Evolutionary conservation across 306 rosid genomes (phyloP), one percentile per base, ranked within the genome.

Genomic region (Cucurbita maxima): DNA sequence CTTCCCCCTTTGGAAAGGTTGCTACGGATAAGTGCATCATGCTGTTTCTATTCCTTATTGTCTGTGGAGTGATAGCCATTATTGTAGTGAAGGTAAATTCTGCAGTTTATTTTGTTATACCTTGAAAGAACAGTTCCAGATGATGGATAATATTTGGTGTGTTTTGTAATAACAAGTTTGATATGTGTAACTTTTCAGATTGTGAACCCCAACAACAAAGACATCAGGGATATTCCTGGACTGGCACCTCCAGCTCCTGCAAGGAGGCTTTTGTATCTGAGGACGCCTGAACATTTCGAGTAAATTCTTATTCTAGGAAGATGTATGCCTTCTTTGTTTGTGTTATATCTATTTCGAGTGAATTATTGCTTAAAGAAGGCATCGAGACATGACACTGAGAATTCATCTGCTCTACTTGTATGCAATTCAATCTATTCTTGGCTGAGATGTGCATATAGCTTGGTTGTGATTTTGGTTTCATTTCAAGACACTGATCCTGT

Each of bases 11-110:
- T 77, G 73, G 59, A 53, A 90, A 94, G 98, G 97, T 95, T 75
- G 99, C 99, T 76, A 95, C 99, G 15, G 99, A 95, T 74, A 95
- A 91, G 85, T 95, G 99, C 87, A 95, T 95, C 88, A 95, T 95
- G 99, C 84, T 88, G 73, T 91, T 95, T 74, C 88, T 95, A 75
- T 73, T 91, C 78, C 96, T 95, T 43, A 86, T 95, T 37, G 97
- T 95, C 79, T 83, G 88, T 55, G 97, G 99, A 77, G 99, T 95
- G 41, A 79, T 95, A 76, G 99, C 97, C 77, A 95, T 91, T 72
- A 95, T 95, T 79, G 75, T 95, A 58, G 99, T 95, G 54, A 95
- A 95, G 99, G 99, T 95, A 91, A 57, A 66, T 19, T 51, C 55
- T 76, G 12, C 51, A 1, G 61, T 64, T 75, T 18, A 75, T 55